A percentile compares a stretch with the other conserved stretches of the same genome.
phyloP scores from a whole-genome alignment of 441 rosid species.

The Corymbia citriodora region DNA sequence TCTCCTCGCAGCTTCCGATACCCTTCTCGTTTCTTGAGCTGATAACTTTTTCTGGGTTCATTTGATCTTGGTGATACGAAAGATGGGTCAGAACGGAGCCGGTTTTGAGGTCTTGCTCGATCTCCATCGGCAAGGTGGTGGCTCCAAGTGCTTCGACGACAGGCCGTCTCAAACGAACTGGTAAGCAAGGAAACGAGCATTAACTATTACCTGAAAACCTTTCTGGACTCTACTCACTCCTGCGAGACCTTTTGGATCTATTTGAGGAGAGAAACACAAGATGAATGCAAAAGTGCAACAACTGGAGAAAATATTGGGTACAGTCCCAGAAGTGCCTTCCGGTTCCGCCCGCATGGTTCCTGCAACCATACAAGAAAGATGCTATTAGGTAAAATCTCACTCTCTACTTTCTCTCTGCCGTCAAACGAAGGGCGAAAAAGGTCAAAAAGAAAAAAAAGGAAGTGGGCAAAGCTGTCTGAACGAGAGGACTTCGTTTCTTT shows the following conservation, averaged over 20 bases:
- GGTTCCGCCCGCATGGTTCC: neutral
- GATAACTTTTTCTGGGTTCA: neutral
- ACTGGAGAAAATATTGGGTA: neutral
- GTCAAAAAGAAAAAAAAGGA: neutral
- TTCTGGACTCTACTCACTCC: neutral
- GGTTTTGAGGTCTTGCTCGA: neutral
- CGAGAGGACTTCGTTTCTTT: neutral
- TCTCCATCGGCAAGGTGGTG: neutral
- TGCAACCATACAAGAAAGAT: neutral
- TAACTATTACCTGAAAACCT: neutral
- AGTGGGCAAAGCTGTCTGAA: neutral
- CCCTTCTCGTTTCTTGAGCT: neutral
- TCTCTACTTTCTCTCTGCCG: neutral
- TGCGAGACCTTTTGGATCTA: neutral
- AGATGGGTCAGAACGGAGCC: neutral
- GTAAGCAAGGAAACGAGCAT: neutral
- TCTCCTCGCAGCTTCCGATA: neutral
- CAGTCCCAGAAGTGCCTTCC: neutral
- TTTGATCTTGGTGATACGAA: neutral
- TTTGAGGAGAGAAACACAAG: neutral
- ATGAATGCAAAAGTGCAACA: neutral
- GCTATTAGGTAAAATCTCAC: neutral
- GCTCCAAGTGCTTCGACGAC: slow-evolving; percentile 1
- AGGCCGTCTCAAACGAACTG: neutral
- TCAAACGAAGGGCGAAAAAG: neutral